Base-by-base conservation (phyloP, 176 grass and related monocot genomes). In the Pontederia paniculata region DNA sequence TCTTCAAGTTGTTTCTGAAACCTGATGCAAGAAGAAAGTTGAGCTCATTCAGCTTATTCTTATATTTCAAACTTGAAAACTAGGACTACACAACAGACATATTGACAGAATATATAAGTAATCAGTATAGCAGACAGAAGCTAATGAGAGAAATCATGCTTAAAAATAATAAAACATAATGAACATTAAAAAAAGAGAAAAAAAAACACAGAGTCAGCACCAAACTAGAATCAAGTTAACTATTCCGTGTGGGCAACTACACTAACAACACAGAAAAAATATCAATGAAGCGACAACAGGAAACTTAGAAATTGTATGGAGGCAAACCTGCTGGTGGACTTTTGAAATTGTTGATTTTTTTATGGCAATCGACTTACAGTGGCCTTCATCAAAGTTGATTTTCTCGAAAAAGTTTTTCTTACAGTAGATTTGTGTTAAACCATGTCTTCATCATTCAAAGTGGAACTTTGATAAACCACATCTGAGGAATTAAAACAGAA, bases 361-460 rank as follows among this genome's bases (percentile, higher is more conserved):
- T n/a, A 45, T 0, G 89, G 84, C 53, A 95, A 58, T 61, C 88
- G 84, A 70, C 89, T 74, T 13, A 68, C 89, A 60, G 89, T 88
- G 57, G 81, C 78, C 65, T 84, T 95, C 89, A 88, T 84, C 52
- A 95, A 51, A 25, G 89, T 88, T 23, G 84, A 95, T 37, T 52
- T 48, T 79, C 52, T 95, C 1, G 42, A 72, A 31, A 77, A 70
- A 80, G 48, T 45, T 54, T 58, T 56, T 65, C 76, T 84, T 50
- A 59, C 21, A 41, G 37, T 59, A 62, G 72, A 69, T 78, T 62
- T 74, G 28, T 37, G 28, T 37, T 37, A 2, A 37, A 37, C 28
- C 28, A 37, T 37, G 28, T 37, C 7, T 37, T 37, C 28, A 37
- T 37, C 3, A 5, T 37, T 37, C 28, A 37, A 2, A 37, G 28